These are phyloP conservation scores for Talaromyces borbonicus DNA, from an alignment of 495 filamentous ascomycete species.

Conservation along the genomic window DNA sequence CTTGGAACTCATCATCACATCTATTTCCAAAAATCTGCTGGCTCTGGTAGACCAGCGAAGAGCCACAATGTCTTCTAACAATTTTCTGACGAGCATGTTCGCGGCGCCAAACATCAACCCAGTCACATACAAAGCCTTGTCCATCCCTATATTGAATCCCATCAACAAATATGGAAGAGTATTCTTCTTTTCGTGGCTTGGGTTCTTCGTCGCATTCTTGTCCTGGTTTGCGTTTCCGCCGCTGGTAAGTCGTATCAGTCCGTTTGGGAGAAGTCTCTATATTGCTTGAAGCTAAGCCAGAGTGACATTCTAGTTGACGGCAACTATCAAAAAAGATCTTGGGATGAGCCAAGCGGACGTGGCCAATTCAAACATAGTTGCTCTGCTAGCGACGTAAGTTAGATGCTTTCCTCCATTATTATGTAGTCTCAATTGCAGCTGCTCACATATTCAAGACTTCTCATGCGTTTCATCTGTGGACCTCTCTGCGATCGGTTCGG, in stretches of 20 bases:
- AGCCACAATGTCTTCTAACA: conserved; percentile 1
- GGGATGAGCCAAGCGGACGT: conserved; percentile 60
- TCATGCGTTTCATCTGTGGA: conserved; percentile 75
- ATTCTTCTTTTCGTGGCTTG: conserved; percentile 91
- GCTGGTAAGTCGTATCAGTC: conserved; percentile 44
- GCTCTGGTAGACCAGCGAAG: not conserved
- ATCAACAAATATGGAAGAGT: conserved; percentile 76
- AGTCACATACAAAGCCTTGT: conserved; percentile 67
- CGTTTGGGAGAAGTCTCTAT: too few relatives aligned
- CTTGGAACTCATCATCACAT: not conserved
- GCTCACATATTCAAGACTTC: conserved; percentile 37
- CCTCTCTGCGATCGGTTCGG: conserved; percentile 80
- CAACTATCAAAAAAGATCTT: conserved; percentile 71
- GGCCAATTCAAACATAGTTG: conserved; percentile 87
- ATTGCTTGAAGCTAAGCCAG: too few relatives aligned
- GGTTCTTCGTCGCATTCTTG: conserved; percentile 93
- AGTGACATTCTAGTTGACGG: conserved; percentile 57
- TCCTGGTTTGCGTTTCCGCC: conserved; percentile 83
- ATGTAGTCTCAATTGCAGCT: not conserved
- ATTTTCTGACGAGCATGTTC: conserved; percentile 13
- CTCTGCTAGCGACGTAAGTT: conserved; percentile 73
- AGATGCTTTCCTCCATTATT: not conserved
- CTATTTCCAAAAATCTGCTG: too few relatives aligned
- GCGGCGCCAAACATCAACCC: conserved; percentile 51
- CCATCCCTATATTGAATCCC: conserved; percentile 74